Base-by-base conservation (phyloP, 2,329 filamentous ascomycete genomes). In the Arthroderma uncinatum region DNA sequence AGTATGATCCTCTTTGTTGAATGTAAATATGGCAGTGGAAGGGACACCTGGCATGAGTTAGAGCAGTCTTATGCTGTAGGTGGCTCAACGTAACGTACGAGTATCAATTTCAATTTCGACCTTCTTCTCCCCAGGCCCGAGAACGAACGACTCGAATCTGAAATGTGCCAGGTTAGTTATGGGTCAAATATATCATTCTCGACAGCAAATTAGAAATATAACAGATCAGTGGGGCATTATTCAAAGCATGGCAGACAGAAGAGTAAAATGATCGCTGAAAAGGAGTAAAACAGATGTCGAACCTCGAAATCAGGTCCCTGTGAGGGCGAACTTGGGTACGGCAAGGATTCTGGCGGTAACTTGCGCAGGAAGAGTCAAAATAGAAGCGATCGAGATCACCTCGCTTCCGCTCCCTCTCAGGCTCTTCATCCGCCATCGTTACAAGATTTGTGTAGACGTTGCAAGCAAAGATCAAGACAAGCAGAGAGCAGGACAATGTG, bases 1-100 rank as follows among this genome's bases (percentile, higher is more conserved):
- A 0, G 92, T 96, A 74, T 96, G 92, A 66, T 98, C 93, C 72
- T 98, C 93, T 73, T 96, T 97, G 74, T 89, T 89, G 74, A 98
- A 84, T 59, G 89, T 84, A 76, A 98, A 98, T 73, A 96, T 87
- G 8, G 89, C 87, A n/a, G 88, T 90, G 70, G 95, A 95, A 21
- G 92, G 89, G 70, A 95, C 90, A 68, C 89, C 90, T 93, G 14
- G 21, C 14, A 36, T 19, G 12, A 36, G 40, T 55, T 36, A 53
- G 19, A 53, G 10, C 19, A 40, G 14, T 23, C 2, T n/a, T 21
- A 57, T 30, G 4, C 16, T 23, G 14, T 10, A 56, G 14, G 16
- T 30, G 14, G 34, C 16, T 33, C 47, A 52, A 55, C 40, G 53
- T n/a, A 21, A 74, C 86, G 73, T 79, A 95, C 92, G 89, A 58